Base-by-base conservation (phyloP, 2,329 filamentous ascomycete genomes). In the Gnomoniopsis sp. region DNA sequence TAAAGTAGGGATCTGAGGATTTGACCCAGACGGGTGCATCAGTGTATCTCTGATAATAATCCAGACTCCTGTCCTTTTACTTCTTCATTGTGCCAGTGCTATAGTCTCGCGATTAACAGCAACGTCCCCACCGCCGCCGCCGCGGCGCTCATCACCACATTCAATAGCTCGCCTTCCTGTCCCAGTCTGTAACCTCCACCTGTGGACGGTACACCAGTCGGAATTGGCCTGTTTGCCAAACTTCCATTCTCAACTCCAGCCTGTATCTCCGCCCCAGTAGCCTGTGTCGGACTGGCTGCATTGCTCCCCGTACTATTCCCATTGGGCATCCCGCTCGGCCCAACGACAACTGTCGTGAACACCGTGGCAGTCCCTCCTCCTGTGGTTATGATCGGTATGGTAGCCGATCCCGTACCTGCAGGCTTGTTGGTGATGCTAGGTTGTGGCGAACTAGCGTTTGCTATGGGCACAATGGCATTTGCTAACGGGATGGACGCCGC, bases 281-380 rank as follows among this genome's bases (percentile, higher is more conserved):
- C 51, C 19, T 19, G 15, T 6, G 15, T 11, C 15, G 38, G 15
- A 3, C 15, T 19, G 38, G 6, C 38, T 3, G 38, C 12, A 43
- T 15, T 43, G 4, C 23, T 43, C 41, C n/a, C 30, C 30, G 38
- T 46, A 17, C 17, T 43, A 19, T n/a, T 43, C 6, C 26, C 41
- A 21, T 26, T 15, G 26, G 26, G 1, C 22, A 11, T 7, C 30
- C 53, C 10, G 33, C 30, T 46, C 21, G 53, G 53, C 3, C 53
- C 53, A 19, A 59, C 57, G 11, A 52, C 23, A 21, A 59, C 53
- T 3, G 57, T 59, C 23, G 57, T 49, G 26, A 59, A 52, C 4
- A 54, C 57, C 8, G 57, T 59, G 6, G 57, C 57, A 1, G 57
- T 59, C 3, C 53, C 57, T 14, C 53, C 55, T 15, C 48, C 22